A percentile compares a stretch with the other conserved stretches of the same genome.
These are phyloP conservation scores for Chytridium lagenaria DNA, from an alignment of 371 early-diverging fungal genomes.

Conservation along the genomic window DNA sequence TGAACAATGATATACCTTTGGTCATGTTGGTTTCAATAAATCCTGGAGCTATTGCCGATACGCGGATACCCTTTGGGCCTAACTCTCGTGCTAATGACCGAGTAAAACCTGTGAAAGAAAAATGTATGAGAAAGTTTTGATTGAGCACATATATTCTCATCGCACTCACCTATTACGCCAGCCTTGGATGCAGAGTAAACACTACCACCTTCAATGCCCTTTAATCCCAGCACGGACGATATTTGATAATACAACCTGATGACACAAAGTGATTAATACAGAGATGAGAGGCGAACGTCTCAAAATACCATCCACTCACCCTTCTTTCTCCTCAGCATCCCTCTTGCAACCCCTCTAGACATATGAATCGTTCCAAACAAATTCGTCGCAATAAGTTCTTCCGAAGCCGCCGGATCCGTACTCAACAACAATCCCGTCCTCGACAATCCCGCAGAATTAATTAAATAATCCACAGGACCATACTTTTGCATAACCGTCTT, in stretches of 20 bases:
- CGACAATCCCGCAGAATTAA: conserved; percentile 68
- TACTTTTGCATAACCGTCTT: conserved; percentile 25
- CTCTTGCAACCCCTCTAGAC: conserved; percentile 60
- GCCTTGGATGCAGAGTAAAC: conserved; percentile 87
- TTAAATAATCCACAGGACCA: conserved; percentile 44
- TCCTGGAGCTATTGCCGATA: conserved; percentile 89
- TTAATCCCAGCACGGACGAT: conserved; percentile 77
- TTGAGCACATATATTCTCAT: too few relatives aligned
- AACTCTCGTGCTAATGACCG: conserved; percentile 82
- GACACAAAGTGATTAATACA: neutral
- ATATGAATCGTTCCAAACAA: conserved; percentile 75
- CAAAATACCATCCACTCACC: conserved; percentile 42
- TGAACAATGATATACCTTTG: conserved; percentile 44
- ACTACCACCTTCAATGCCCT: conserved; percentile 79
- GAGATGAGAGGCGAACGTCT: neutral
- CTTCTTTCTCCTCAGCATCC: conserved; percentile 63
- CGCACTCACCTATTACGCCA: conserved; percentile 70
- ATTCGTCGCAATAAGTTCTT: conserved; percentile 68
- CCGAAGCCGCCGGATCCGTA: conserved; percentile 54
- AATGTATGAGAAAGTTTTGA: neutral
- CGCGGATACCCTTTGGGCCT: conserved; percentile 74
- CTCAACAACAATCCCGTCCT: conserved; percentile 54
- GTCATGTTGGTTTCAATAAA: conserved; percentile 89
- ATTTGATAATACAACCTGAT: conserved; percentile 83
- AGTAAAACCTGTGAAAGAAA: conserved; percentile 65